phyloP scores from a whole-genome alignment of 2,329 filamentous ascomycete species.

The Fonsecaea pedrosoi region DNA sequence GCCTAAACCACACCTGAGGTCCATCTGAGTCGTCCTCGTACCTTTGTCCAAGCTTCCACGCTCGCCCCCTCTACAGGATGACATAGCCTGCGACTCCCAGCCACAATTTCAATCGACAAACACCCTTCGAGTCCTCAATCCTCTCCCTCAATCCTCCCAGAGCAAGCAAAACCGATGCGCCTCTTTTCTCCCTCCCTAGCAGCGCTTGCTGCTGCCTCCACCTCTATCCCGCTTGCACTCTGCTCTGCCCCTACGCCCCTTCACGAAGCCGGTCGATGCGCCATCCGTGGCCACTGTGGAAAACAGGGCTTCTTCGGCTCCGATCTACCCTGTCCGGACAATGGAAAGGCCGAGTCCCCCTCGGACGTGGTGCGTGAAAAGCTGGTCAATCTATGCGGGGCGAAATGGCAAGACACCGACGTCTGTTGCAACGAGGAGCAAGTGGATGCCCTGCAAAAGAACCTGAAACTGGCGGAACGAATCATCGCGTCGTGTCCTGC shows the following conservation, averaged over 20 bases:
- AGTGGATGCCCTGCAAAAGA: conserved; percentile 80
- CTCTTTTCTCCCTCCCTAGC: conserved; percentile 18
- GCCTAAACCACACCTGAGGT: not conserved
- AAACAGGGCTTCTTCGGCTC: conserved; percentile 89
- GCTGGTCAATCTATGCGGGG: conserved; percentile 83
- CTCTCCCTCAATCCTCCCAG: not conserved
- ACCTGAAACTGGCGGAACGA: conserved; percentile 83
- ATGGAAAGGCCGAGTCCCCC: conserved; percentile 78
- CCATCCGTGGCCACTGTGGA: conserved; percentile 89
- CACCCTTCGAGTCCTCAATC: not conserved
- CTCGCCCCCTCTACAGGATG: not conserved
- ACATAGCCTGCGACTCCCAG: not conserved
- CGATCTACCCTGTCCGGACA: conserved; percentile 90
- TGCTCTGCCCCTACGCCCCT: conserved; percentile 52
- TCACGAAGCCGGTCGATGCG: conserved; percentile 87
- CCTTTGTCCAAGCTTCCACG: not conserved
- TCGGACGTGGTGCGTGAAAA: conserved; percentile 74
- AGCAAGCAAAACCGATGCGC: conserved; percentile 23
- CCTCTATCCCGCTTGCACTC: conserved; percentile 25
- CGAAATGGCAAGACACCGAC: conserved; percentile 80
- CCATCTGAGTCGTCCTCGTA: not conserved
- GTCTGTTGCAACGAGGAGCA: conserved; percentile 87
- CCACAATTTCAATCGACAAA: not conserved
- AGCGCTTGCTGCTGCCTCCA: conserved; percentile 26
- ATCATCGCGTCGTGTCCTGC: conserved; percentile 94